These are phyloP conservation scores for Phycomyces blakesleeanus DNA, from an alignment of 192 early-diverging fungal species.

Conservation along the genomic window DNA sequence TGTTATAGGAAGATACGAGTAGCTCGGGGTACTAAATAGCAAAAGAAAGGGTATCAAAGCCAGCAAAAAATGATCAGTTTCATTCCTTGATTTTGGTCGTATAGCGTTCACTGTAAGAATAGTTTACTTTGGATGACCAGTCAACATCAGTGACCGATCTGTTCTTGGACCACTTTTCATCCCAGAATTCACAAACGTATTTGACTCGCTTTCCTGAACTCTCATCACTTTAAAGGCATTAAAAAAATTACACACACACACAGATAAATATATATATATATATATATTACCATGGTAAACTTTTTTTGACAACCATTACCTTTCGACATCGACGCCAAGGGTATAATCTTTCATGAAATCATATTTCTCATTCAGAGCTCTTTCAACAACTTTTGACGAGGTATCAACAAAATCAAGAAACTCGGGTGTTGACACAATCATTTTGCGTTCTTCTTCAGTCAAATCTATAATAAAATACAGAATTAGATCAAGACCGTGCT, in stretches of 20 bases:
- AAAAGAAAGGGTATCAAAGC: neutral
- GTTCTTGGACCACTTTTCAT: conserved; percentile 81
- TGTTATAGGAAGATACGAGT: conserved; percentile 87
- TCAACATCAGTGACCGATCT: conserved; percentile 89
- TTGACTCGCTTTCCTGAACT: conserved; percentile 67
- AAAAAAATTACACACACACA: neutral
- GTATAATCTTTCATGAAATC: conserved; percentile 96
- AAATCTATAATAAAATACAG: conserved; percentile 47
- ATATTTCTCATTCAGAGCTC: conserved; percentile 83
- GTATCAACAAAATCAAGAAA: conserved; percentile 87
- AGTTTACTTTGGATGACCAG: conserved; percentile 79
- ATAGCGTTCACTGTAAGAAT: neutral
- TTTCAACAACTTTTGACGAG: conserved; percentile 84
- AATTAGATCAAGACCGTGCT: too few relatives aligned
- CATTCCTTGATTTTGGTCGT: neutral
- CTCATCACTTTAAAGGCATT: conserved; percentile 45
- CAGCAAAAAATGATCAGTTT: conserved; percentile 1
- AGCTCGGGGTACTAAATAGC: conserved; percentile 85
- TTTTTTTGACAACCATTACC: conserved; percentile 30
- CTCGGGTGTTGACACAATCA: conserved; percentile 68
- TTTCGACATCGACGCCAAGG: conserved; percentile 50
- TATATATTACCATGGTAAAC: neutral
- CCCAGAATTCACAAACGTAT: conserved; percentile 66
- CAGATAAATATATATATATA: neutral
- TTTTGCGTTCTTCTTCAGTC: conserved; percentile 77